Evolutionary conservation across 495 filamentous ascomycete genomes (phyloP), one percentile per base, ranked within the genome.

Genomic region (Elaphomyces granulatus): DNA sequence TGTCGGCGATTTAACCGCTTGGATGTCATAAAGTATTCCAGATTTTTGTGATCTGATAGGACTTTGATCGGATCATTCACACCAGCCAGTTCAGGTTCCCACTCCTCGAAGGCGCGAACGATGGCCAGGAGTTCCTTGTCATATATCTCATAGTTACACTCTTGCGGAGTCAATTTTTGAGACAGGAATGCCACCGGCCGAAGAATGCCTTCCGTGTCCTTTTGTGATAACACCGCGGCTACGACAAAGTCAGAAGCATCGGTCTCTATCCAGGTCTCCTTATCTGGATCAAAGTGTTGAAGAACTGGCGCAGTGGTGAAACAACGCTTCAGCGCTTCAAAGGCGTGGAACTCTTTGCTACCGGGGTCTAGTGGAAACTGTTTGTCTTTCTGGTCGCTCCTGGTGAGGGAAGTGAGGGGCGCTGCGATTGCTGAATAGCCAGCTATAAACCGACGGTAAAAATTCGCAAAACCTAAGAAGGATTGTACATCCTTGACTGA

Each of bases 101-200:
- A 28, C 12, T 28, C 23, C 23, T 28, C 23, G 23, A 28, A 28
- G 12, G 12, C 23, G 12, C 14, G 20, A 9, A 51, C 40, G 20
- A 49, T 52, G 6, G 38, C 47, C n/a, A 58, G 12, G 1, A 55
- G 35, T 32, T 50, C 45, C 18, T 57, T 51, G 36, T 61, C 32
- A 34, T 59, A 44, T 12, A 54, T 61, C 34, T 54, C 20, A 33
- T 59, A 63, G 10, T 54, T 53, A 3, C 12, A 39, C 20, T 63
- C 38, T 28, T 28, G 23, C 0, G 44, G 41, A 1, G 38, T 20
- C 3, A 48, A 20, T 16, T 51, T 60, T 15, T 45, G 53, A 1
- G 40, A 60, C 31, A 48, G 50, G 42, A 44, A 60, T 0, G 43
- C 42, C 1, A 55, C 34, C 14, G 35, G 47, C 4, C 40, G 31